Evolutionary conservation across 164 flowering plant species (phyloP).

Genomic region (Tetracentron sinense): DNA sequence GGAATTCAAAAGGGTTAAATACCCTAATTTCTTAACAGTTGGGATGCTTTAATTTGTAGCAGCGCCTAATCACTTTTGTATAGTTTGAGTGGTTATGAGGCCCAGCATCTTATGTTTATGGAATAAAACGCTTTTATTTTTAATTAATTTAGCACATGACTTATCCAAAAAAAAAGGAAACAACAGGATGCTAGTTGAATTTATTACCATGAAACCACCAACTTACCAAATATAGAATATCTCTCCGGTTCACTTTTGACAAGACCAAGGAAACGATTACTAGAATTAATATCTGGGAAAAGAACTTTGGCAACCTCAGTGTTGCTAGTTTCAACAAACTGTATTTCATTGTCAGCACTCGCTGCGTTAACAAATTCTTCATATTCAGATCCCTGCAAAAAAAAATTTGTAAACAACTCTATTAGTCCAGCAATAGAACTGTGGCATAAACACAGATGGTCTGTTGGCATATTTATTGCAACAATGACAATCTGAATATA

Average conservation of each 20-base stretch:
- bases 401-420: neutral
- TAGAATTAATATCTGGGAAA: slow-evolving; percentile 46
- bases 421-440: neutral
- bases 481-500: neutral
- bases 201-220: slow-evolving; percentile 2
- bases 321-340: slow-evolving; percentile 66
- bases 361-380: slow-evolving; percentile 80
- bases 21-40: too few relatives aligned
- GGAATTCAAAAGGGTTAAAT: too few relatives aligned
- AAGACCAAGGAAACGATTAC: slow-evolving; percentile 56
- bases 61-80: too few relatives aligned
- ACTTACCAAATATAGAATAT: slow-evolving; percentile 70
- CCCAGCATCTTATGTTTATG: too few relatives aligned
- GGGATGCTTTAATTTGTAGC: too few relatives aligned
- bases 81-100: too few relatives aligned
- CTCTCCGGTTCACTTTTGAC: slow-evolving; percentile 86
- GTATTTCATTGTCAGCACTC: slow-evolving; percentile 61
- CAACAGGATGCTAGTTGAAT: neutral
- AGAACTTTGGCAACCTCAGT: slow-evolving; percentile 57
- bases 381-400: slow-evolving; percentile 59
- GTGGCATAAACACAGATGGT: neutral
- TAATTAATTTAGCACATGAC: too few relatives aligned
- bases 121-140: too few relatives aligned
- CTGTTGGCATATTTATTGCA: neutral
- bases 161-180: too few relatives aligned